A percentile compares a stretch with the other conserved stretches of the same genome.
These are phyloP conservation scores for Paramyrothecium roridum DNA, from an alignment of 2,329 filamentous ascomycete genomes.

Conservation along the genomic window DNA sequence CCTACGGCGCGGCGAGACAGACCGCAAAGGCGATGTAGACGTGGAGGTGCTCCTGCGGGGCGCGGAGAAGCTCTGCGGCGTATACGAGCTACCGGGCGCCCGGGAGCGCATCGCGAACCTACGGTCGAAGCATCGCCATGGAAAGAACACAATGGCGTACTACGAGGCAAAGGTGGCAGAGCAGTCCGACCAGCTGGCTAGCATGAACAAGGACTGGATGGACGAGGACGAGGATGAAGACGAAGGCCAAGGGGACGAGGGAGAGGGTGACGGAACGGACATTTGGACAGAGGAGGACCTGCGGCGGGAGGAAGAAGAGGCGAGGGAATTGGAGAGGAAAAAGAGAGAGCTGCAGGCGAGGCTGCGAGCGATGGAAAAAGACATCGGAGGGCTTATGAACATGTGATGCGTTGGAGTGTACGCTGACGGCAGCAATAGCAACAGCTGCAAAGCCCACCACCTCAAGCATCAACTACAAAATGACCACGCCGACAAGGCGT, in stretches of 20 bases:
- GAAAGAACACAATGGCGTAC: conserved; percentile 70
- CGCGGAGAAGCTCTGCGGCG: conserved; percentile 84
- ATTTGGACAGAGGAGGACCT: conserved; percentile 67
- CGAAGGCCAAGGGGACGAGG: conserved; percentile 34
- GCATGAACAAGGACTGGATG: conserved; percentile 65
- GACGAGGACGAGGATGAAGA: conserved; percentile 54
- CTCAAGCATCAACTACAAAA: conserved; percentile 14
- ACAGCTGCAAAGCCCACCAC: neutral
- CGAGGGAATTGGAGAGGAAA: conserved; percentile 51
- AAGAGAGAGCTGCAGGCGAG: conserved; percentile 54
- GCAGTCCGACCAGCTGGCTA: conserved; percentile 70
- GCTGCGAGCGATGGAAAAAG: conserved; percentile 51
- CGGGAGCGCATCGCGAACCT: conserved; percentile 71
- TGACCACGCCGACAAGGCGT: neutral
- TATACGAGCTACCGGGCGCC: conserved; percentile 81
- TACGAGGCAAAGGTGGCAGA: conserved; percentile 78
- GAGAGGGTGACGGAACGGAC: conserved; percentile 43
- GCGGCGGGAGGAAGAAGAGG: conserved; percentile 65
- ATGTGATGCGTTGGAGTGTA: conserved; percentile 34
- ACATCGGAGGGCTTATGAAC: conserved; percentile 50
- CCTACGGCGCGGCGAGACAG: conserved; percentile 58
- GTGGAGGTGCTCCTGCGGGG: conserved; percentile 81
- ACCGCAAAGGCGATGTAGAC: conserved; percentile 68
- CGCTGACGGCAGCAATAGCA: too few relatives aligned
- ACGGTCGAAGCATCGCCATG: conserved; percentile 66